phyloP scores from a whole-genome alignment of 2,329 filamentous ascomycete species.

The Graphilbum fragrans region DNA sequence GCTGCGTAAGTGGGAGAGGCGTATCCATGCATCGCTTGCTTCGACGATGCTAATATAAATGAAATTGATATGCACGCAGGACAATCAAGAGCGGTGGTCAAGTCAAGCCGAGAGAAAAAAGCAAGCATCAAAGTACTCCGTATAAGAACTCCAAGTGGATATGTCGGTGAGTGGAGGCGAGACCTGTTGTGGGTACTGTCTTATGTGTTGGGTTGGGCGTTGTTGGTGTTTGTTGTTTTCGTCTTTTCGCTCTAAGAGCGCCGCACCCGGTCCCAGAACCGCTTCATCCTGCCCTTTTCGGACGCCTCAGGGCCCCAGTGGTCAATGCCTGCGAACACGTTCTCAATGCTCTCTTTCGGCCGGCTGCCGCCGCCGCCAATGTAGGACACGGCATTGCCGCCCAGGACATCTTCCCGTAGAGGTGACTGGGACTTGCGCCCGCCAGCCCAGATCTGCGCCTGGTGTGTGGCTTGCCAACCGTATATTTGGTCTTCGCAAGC shows the following conservation, averaged over 20 bases:
- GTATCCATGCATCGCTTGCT: too few species aligned
- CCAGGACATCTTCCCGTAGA: constrained; percentile 12
- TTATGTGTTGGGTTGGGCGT: not conserved
- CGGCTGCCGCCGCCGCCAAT: constrained; percentile 17
- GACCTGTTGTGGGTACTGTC: not conserved
- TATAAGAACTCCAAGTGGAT: not conserved
- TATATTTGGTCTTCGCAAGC: constrained; percentile 62
- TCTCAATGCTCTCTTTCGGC: constrained; percentile 41
- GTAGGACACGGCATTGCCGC: constrained; percentile 12
- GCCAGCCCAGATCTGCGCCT: constrained; percentile 10
- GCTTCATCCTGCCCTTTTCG: constrained; percentile 46
- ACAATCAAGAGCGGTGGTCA: not conserved
- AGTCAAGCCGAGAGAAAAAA: not conserved
- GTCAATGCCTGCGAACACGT: constrained; percentile 40
- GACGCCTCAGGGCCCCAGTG: constrained; percentile 31
- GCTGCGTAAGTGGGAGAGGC: too few species aligned
- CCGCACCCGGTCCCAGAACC: constrained; percentile 51
- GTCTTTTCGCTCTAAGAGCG: constrained; percentile 19
- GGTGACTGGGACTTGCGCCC: constrained; percentile 11
- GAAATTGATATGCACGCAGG: not conserved
- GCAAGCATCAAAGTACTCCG: not conserved
- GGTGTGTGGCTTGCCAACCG: constrained; percentile 46
- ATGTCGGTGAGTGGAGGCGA: not conserved
- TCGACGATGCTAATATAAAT: not conserved
- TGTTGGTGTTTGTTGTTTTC: not conserved